Evolutionary conservation across 2,329 filamentous ascomycete species (phyloP), one percentile per base, ranked within the genome.

Genomic region (Penicillium sp.): DNA sequence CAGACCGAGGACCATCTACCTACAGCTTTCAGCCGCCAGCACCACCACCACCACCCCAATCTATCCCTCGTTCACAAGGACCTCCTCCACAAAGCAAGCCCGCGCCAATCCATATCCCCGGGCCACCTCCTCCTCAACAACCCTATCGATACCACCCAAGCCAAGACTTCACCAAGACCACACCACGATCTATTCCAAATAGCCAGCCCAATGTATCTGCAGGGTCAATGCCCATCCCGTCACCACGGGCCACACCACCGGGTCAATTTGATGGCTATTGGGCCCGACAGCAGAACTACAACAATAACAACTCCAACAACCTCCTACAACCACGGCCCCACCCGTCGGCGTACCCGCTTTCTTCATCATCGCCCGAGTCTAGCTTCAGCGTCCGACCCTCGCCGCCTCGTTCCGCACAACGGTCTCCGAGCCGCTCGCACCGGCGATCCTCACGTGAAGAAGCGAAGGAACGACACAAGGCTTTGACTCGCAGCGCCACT

Each of bases 401-500:
- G 19, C 58, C 65, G 51, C 67, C 63, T 51, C 65, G 60, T 49
- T 67, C 69, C 4, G 51, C 47, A n/a, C 64, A 65, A 49, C 58
- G 65, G 44, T 63, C 70, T n/a, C 61, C 64, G 19, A 53, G 56
- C 28, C 63, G 56, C 15, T 62, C 67, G 35, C 53, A 56, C 30
- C 47, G 56, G 35, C 60, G 63, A 33, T 59, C 60, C 19, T 63
- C 70, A n/a, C 66, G 64, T 15, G 68, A 69, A 63, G 63, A 73
- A 30, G 35, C 60, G 13, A 67, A 69, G 59, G 65, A 68, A 19
- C 60, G 71, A 6, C 72, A 73, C 40, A 73, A 71, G 28, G 68
- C 71, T 53, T 57, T 77, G 15, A 71, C 70, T 47, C 70, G 77
- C 37, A 73, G 68, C 44, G 76, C 76, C 40, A 76, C 76, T 8